These are phyloP conservation scores for Pyrrhoderma noxium DNA, from an alignment of 1,284 basidiomycete genomes.

Conservation along the genomic window DNA sequence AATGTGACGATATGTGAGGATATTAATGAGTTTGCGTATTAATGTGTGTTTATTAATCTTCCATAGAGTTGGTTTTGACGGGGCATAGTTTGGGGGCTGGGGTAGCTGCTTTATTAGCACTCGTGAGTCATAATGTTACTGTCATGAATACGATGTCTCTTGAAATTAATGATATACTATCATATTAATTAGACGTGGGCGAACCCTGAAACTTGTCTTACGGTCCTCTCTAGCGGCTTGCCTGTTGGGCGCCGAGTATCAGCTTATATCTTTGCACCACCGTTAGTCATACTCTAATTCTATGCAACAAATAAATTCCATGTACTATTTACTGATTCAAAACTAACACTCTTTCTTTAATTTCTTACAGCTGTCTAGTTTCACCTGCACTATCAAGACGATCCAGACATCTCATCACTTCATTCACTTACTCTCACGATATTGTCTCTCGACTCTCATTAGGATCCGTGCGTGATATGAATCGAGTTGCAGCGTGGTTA, in stretches of 20 bases:
- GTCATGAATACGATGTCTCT: constrained; percentile 2
- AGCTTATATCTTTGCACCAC: constrained; percentile 77
- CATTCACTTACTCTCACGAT: constrained; percentile 78
- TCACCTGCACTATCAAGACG: constrained; percentile 50
- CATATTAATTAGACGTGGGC: constrained; percentile 66
- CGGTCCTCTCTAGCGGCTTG: constrained; percentile 62
- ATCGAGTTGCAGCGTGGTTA: constrained; percentile 69
- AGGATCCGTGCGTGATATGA: constrained; percentile 71
- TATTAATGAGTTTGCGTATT: not conserved
- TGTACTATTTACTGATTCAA: too few species aligned
- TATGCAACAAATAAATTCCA: too few species aligned
- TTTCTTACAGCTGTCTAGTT: constrained; percentile 43
- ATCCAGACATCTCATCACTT: constrained; percentile 56
- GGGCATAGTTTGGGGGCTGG: constrained; percentile 89
- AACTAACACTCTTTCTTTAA: not conserved
- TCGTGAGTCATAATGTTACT: constrained; percentile 41
- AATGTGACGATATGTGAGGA: too few species aligned
- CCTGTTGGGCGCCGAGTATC: constrained; percentile 60
- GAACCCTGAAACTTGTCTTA: constrained; percentile 67
- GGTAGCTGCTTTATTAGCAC: constrained; percentile 67
- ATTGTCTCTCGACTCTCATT: constrained; percentile 73
- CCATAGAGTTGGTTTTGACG: constrained; percentile 64
- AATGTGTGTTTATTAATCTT: constrained; percentile 4
- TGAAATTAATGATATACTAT: not conserved
- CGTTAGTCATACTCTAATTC: constrained; percentile 38